Conservation (phyloP, 257 asterid genomes). For the Nicotiana noctiflora region DNA sequence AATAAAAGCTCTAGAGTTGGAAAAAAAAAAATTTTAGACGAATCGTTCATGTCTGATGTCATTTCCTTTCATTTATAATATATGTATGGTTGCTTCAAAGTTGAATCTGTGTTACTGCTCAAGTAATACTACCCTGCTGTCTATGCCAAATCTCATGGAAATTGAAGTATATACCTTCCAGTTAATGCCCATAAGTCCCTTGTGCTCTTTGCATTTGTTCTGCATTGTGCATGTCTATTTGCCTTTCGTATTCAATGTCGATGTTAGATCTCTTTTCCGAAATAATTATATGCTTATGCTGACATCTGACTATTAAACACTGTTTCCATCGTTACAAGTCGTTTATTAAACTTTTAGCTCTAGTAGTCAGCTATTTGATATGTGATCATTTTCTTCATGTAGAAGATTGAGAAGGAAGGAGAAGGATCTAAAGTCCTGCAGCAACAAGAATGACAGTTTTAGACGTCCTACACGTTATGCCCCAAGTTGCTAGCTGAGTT, state of each 20-base stretch:
- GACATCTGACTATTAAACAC: neutral
- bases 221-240: neutral
- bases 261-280: neutral
- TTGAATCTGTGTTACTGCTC: neutral
- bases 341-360: neutral
- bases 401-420: conserved; percentile 6
- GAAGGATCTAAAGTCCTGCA: neutral
- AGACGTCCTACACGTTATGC: neutral
- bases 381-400: neutral
- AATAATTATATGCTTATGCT: neutral
- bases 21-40: neutral
- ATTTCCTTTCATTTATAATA: neutral
- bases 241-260: neutral
- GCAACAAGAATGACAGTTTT: neutral
- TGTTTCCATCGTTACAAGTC: neutral
- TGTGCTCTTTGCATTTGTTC: neutral
- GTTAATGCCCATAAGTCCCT: neutral
- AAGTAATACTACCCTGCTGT: neutral
- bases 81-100: neutral
- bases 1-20: neutral
- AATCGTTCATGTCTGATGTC: neutral
- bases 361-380: neutral
- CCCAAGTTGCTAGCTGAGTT: neutral
- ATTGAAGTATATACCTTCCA: neutral
- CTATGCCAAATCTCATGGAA: neutral